Base-by-base conservation (phyloP, 306 rosid genomes). In the Acacia crassicarpa region DNA sequence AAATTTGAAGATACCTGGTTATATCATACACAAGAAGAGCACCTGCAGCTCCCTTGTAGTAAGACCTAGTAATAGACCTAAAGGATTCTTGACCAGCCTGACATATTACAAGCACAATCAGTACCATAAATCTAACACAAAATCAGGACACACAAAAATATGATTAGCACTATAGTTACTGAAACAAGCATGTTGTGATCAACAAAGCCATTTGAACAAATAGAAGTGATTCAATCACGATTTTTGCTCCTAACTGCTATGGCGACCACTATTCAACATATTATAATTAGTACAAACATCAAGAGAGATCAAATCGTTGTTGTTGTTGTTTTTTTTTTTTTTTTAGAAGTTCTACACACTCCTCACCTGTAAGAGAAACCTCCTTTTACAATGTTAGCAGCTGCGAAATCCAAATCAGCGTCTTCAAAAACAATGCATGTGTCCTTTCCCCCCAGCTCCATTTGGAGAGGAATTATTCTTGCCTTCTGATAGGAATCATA, bases 11-110 rank as follows among this genome's bases (percentile, higher is more conserved):
- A 41, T 89, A 95, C 99, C 99, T 95, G 87, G 99, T 95, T 69
- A 95, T 95, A 83, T 95, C 99, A 84, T 95, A 95, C 51, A 93
- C 98, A 72, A 95, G 97, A 86, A 95, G 78, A 10, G 99, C 99
- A 80, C 99, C 99, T 38, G 99, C 99, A 30, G 98, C 99, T 35
- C 99, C 99, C 87, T 97, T 86, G 62, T 91, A 95, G 81, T 95
- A 95, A 51, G 99, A 95, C 86, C 99, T 91, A 11, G 98, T 95
- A 56, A 95, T 95, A 74, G 99, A 95, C 86, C 99, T 88, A 83
- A 95, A 95, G n/a, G 99, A 95, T 90, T 95, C 99, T 88, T 95
- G 99, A 81, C 99, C 99, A 25, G 99, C 99, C 99, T 95, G 91
- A 43, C 81, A 81, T 65, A 83, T 74, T 66, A 75, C 12, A 33